phyloP scores from a whole-genome alignment of 2,329 filamentous ascomycete species.

The Pleurostoma richardsiae region DNA sequence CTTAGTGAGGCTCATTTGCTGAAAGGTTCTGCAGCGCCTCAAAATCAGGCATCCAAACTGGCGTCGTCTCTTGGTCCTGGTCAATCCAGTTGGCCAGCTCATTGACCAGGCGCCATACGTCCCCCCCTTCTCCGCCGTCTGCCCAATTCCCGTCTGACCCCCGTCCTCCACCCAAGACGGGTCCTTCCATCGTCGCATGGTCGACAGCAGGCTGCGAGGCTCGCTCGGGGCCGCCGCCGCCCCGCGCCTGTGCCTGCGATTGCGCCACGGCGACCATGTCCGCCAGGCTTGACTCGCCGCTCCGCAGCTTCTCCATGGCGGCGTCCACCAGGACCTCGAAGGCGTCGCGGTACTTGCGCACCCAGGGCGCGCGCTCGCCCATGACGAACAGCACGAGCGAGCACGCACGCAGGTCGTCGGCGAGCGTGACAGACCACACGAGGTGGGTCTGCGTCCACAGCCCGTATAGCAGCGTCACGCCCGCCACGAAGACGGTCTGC shows the following conservation, averaged over 20 bases:
- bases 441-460: slow-evolving; percentile 35
- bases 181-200: neutral
- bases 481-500: slow-evolving; percentile 35
- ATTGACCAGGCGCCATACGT: slow-evolving; percentile 29
- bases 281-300: slow-evolving; percentile 29
- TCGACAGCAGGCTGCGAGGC: no score
- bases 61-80: slow-evolving; percentile 22
- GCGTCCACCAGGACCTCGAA: slow-evolving; percentile 41
- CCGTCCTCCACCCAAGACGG: neutral
- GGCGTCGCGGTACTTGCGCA: slow-evolving; percentile 40
- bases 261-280: slow-evolving; percentile 27
- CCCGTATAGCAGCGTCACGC: slow-evolving; percentile 30
- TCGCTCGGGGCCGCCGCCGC: neutral
- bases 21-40: slow-evolving; percentile 1
- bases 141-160: slow-evolving; percentile 1
- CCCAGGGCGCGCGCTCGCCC: slow-evolving; percentile 41
- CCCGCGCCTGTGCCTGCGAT: neutral
- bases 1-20: neutral
- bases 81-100: slow-evolving; percentile 32
- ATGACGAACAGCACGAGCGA: slow-evolving; percentile 43
- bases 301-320: slow-evolving; percentile 37
- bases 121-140: slow-evolving; percentile 16
- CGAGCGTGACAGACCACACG: slow-evolving; percentile 41
- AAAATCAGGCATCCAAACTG: slow-evolving; percentile 26
- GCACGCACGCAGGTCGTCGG: slow-evolving; percentile 43